Percentiles rank a stretch among this genome's conserved stretches.
Evolutionary conservation across 495 filamentous ascomycete species (phyloP).

Genomic region (Daldinia decipiens): DNA sequence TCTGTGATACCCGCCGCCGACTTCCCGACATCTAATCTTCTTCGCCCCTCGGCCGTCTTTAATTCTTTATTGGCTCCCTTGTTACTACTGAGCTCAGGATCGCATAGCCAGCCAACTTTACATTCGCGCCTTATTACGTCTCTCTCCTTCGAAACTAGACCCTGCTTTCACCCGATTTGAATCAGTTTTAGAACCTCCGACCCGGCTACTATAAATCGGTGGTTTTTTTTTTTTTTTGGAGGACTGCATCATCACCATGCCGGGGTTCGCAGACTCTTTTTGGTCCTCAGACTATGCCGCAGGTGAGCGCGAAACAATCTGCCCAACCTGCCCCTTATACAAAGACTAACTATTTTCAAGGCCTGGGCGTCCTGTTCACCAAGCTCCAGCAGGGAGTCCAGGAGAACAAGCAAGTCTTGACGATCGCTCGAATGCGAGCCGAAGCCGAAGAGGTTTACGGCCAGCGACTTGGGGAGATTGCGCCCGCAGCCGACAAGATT

Average conservation of each 20-base stretch:
- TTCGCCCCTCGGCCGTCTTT: conserved; percentile 14
- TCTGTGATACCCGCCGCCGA: conserved; percentile 41
- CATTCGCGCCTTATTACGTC: conserved; percentile 17
- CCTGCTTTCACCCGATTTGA: conserved; percentile 15
- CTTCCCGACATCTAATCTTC: conserved; percentile 14
- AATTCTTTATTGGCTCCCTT: conserved; percentile 24
- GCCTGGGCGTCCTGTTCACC: conserved; percentile 92
- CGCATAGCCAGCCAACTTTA: conserved; percentile 26
- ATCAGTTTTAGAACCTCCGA: conserved; percentile 4
- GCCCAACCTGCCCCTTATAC: conserved; percentile 10
- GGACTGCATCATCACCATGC: conserved; percentile 64
- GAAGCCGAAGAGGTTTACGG: conserved; percentile 95
- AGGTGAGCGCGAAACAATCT: conserved; percentile 61
- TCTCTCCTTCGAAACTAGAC: conserved; percentile 1
- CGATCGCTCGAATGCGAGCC: conserved; percentile 91
- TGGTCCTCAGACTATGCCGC: conserved; percentile 95
- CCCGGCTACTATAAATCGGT: conserved; percentile 9
- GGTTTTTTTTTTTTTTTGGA: conserved; percentile 10
- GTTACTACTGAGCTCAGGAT: conserved; percentile 20
- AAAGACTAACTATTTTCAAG: conserved; percentile 53
- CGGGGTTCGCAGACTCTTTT: conserved; percentile 91
- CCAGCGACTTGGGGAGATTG: conserved; percentile 80
- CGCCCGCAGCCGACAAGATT: conserved; percentile 82
- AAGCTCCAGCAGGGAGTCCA: conserved; percentile 96
- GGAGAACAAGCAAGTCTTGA: conserved; percentile 94